Base-by-base conservation (phyloP, 1,284 basidiomycete genomes). In the Cerioporus squamosus region DNA sequence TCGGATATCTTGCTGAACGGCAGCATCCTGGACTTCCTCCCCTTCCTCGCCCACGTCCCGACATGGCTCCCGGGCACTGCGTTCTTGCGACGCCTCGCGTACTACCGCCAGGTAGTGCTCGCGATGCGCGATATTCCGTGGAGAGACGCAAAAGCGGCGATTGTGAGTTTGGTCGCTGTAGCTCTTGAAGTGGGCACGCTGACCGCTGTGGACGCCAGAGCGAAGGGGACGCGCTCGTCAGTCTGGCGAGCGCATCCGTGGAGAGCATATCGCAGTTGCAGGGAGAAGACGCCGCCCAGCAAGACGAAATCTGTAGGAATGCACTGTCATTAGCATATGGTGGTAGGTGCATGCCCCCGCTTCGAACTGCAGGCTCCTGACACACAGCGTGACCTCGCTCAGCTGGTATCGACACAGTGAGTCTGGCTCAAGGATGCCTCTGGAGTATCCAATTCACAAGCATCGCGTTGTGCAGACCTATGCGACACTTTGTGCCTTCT, bases 401-500 rank as follows among this genome's bases (percentile, higher is more conserved):
- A 66, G 65, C 49, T 12, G 60, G 59, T 5, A 20, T 61, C 2
- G 67, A 64, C 36, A 67, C 65, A 1, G 65, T 64, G 8, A 38
- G 63, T 52, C 18, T 29, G 26, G 6, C 9, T 9, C n/a, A 29
- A 29, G 5, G 6, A 29, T 1, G 26, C 26, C n/a, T n/a, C n/a
- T n/a, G n/a, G 3, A 9, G 26, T 29, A 29, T 9, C 26, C 6
- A 3, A 9, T 9, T 29, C 1, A 9, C 38, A 2, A 18, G 24
- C 5, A 24, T 45, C 12, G 3, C 17, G 42, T 22, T 17, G 1
- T 8, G 5, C 40, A 73, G 70, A 67, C 65, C 14, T 53, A 60
- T 6, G 59, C 68, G 5, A 38, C 65, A 2, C 53, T 72, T 40
- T 33, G 55, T 1, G 61, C 59, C 3, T 65, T 73, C 22, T 63